These are phyloP conservation scores for Globisporangium ultimum DNA, from an alignment of 352 stramenopile species.

Conservation along the genomic window DNA sequence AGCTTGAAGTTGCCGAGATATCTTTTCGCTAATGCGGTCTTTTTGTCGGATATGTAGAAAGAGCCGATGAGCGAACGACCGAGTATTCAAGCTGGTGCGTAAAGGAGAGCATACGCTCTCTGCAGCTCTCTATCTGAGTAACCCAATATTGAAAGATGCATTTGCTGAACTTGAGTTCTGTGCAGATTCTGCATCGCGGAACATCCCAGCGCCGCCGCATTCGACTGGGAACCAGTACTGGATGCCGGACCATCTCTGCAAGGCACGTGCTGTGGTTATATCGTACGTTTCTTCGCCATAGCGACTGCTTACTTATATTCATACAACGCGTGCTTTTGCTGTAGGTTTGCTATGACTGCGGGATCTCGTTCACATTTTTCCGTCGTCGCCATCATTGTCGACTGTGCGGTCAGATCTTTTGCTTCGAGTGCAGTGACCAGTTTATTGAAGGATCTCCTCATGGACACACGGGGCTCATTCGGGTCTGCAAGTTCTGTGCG, in stretches of 20 bases:
- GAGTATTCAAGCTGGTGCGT: slow-evolving; percentile 10
- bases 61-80: slow-evolving; percentile 17
- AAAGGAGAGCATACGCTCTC: background rate
- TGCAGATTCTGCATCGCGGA: slow-evolving; percentile 20
- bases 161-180: background rate
- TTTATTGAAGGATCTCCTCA: slow-evolving; percentile 65
- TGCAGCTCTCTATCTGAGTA: background rate
- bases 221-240: slow-evolving; percentile 64
- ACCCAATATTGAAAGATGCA: background rate
- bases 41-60: slow-evolving; percentile 10
- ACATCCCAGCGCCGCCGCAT: slow-evolving; percentile 24
- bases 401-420: slow-evolving; percentile 86
- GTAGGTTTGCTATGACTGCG: slow-evolving; percentile 85
- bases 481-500: slow-evolving; percentile 77
- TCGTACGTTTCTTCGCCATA: background rate
- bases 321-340: background rate
- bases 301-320: background rate
- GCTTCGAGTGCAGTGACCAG: slow-evolving; percentile 75
- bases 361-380: slow-evolving; percentile 76
- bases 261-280: slow-evolving; percentile 28
- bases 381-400: slow-evolving; percentile 82
- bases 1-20: background rate
- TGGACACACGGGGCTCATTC: slow-evolving; percentile 50
- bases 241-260: slow-evolving; percentile 86
- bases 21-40: background rate